Base-by-base conservation (phyloP, 2,329 filamentous ascomycete species). In the Aspergillus aculeatus region DNA sequence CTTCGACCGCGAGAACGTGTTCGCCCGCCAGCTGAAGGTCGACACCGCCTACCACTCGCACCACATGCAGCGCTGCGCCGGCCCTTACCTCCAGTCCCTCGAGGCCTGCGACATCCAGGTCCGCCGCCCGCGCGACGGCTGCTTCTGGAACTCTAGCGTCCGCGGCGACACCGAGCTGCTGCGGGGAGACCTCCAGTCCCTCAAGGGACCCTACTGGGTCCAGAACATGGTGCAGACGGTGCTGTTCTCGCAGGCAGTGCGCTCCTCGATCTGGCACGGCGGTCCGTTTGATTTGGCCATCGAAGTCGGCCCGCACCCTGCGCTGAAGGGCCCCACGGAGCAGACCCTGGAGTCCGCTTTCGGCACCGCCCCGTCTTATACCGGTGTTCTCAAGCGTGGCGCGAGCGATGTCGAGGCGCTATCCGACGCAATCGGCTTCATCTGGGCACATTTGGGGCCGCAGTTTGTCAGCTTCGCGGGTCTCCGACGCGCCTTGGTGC, bases 41-140 rank as follows among this genome's bases (percentile, higher is more conserved):
- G 73, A 77, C 26, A 72, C 62, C 2, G 78, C 79, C 0, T 81
- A 80, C 53, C 78, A 81, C 59, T 77, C 75, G 0, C 68, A 70
- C 29, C 76, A 80, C 50, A 79, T 79, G 76, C 3, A 59, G 47
- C 48, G 57, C 2, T 71, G 71, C 47, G 66, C 69, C 0, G 62
- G 57, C 4, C 52, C 63, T 5, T 75, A 77, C 55, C 44, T 55
- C 16, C 11, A 49, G 9, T 54, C 54, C 1, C 26, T 63, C 19
- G 1, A 26, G 21, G 32, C 41, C 11, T 63, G 62, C 21, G 19
- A 47, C 4, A 55, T 61, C 3, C 10, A 57, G 24, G 21, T 53
- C 14, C 14, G 14, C 2, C 47, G 29, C 1, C 47, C 47, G 5
- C 10, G 41, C 14, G 16, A 55, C 11, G 47, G 50, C 12, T 24